Conservation (phyloP, 2,329 filamentous ascomycete genomes). For the Verticillium longisporum region DNA sequence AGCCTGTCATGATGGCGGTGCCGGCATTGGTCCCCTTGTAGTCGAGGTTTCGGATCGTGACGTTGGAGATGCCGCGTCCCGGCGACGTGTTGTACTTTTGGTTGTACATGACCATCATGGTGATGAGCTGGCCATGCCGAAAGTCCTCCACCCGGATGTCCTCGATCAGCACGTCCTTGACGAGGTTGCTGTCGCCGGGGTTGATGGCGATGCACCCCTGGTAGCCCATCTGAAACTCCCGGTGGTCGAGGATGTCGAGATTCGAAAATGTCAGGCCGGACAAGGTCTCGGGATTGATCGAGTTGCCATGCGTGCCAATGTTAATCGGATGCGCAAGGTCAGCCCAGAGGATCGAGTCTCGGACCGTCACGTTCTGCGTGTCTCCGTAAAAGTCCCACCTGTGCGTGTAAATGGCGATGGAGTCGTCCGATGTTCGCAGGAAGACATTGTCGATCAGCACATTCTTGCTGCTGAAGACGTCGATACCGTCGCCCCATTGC, state of each 20-base stretch:
- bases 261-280: slow-evolving; percentile 20
- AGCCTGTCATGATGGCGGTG: slow-evolving; percentile 8
- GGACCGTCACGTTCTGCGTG: slow-evolving; percentile 23
- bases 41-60: slow-evolving; percentile 15
- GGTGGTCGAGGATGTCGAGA: slow-evolving; percentile 28
- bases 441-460: slow-evolving; percentile 22
- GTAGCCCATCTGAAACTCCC: slow-evolving; percentile 25
- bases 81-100: slow-evolving; percentile 24
- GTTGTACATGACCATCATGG: slow-evolving; percentile 26
- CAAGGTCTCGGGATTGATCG: slow-evolving; percentile 22
- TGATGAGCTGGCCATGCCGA: slow-evolving; percentile 22
- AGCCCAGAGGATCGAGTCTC: slow-evolving; percentile 20
- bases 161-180: slow-evolving; percentile 19
- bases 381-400: slow-evolving; percentile 23
- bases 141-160: slow-evolving; percentile 24
- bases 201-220: slow-evolving; percentile 28
- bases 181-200: slow-evolving; percentile 22
- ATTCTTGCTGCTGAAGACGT: slow-evolving; percentile 16
- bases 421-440: slow-evolving; percentile 28
- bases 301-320: slow-evolving; percentile 27
- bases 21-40: slow-evolving; percentile 10
- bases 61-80: slow-evolving; percentile 20
- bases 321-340: slow-evolving; percentile 27
- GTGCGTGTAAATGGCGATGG: slow-evolving; percentile 25
- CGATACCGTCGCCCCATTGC: slow-evolving; percentile 17